Base-by-base conservation (phyloP, 2,329 filamentous ascomycete species). In the Parafenestella ontariensis region DNA sequence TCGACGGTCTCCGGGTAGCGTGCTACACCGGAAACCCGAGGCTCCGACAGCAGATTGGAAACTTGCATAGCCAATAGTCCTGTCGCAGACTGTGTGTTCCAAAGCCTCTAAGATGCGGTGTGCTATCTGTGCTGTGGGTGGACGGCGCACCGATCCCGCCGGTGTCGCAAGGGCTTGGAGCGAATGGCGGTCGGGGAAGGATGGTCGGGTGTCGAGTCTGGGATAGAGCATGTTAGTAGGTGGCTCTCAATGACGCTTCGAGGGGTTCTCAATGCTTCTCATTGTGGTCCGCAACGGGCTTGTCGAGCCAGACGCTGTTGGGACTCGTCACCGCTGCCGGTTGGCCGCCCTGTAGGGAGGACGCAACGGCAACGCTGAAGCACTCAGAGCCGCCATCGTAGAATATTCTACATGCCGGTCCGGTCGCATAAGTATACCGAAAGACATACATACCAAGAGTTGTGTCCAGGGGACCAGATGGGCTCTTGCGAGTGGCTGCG, bases 91-190 rank as follows among this genome's bases (percentile, higher is more conserved):
- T 28, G 43, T 44, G 43, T 49, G 26, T 60, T 47, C 42, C 46
- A 52, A 43, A 44, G 56, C 52, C 60, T 66, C 54, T 70, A 59
- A 46, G 59, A 56, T 39, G 57, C 56, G 65, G 43, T 51, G 61
- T 36, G 43, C 56, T 58, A 57, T 64, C 57, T 66, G 47, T 59
- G 45, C 48, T 55, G 62, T 61, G 52, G 61, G 49, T 62, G 55
- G 61, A 53, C 54, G 65, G 59, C 59, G 59, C 64, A 72, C 71
- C 68, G 70, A 72, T 67, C 65, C 69, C 65, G 72, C 71, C 72
- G 71, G 72, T 73, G 73, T 77, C 72, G 73, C 72, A 75, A 76
- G 64, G 70, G 56, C 56, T 64, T 53, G 68, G 61, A 58, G 64
- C 62, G 66, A 63, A 65, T 59, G 62, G 66, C 66, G 67, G 66